These are phyloP conservation scores for Solanum commersonii DNA, from an alignment of 257 asterid species.

Conservation along the genomic window DNA sequence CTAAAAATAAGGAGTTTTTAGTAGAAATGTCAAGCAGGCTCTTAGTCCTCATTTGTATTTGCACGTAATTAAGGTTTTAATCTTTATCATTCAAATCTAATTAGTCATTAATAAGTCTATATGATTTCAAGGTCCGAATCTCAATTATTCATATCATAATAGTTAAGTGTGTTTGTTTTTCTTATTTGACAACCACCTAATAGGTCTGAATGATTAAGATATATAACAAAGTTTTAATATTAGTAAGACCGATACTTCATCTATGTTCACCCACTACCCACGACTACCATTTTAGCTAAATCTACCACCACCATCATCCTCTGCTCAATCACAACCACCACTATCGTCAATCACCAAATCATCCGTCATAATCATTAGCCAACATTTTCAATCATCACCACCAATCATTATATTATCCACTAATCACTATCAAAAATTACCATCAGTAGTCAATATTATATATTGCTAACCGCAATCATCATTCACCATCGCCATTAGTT, in stretches of 20 bases:
- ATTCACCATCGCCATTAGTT: not conserved
- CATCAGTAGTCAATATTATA: not conserved
- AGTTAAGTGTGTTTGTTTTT: too few species aligned
- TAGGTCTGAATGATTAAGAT: too few species aligned
- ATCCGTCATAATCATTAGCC: not conserved
- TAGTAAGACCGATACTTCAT: not conserved
- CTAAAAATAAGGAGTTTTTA: too few species aligned
- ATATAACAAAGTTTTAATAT: not conserved
- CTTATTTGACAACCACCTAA: not conserved
- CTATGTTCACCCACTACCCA: not conserved
- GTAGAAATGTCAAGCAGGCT: too few species aligned
- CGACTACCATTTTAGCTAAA: not conserved
- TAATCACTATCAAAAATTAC: not conserved
- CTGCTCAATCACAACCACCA: not conserved
- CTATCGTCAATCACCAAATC: not conserved
- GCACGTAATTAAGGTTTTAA: too few species aligned
- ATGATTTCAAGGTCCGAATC: not conserved
- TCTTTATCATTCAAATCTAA: too few species aligned
- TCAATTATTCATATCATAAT: not conserved
- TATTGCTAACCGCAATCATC: not conserved
- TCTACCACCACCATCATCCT: not conserved
- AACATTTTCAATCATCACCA: not conserved
- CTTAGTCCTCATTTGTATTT: too few species aligned
- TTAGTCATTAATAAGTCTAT: too few species aligned
- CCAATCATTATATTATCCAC: not conserved